phyloP scores from a whole-genome alignment of 768 basidiomycete genomes.

The Naematelia aurantialba region DNA sequence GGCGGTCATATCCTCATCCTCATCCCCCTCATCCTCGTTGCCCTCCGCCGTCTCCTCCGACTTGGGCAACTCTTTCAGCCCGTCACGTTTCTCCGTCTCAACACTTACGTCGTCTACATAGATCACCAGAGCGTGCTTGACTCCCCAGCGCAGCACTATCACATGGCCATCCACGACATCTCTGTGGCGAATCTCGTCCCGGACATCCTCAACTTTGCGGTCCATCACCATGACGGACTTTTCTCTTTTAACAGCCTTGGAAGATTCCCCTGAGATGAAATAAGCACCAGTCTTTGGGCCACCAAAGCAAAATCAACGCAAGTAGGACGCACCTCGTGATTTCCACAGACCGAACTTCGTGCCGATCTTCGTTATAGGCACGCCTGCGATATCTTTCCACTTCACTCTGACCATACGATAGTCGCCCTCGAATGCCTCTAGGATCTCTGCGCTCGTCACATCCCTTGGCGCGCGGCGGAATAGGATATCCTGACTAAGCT shows the following conservation, averaged over 20 bases:
- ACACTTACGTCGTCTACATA: constrained; percentile 39
- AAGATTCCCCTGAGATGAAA: constrained; percentile 59
- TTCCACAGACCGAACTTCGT: constrained; percentile 59
- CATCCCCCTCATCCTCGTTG: too few species aligned
- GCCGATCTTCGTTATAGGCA: constrained; percentile 62
- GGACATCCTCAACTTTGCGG: constrained; percentile 55
- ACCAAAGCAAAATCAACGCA: constrained; percentile 10
- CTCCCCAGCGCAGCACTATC: constrained; percentile 68
- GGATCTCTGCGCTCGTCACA: constrained; percentile 59
- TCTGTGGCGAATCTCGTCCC: constrained; percentile 52
- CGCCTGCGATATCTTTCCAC: constrained; percentile 57
- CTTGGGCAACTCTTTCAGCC: not conserved
- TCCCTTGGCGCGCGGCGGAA: constrained; percentile 53
- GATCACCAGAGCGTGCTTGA: constrained; percentile 65
- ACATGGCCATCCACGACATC: constrained; percentile 64
- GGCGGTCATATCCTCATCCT: too few species aligned
- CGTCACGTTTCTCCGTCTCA: not conserved
- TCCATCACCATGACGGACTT: constrained; percentile 71
- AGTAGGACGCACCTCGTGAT: constrained; percentile 61
- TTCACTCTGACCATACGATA: constrained; percentile 60
- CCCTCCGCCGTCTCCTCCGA: too few species aligned
- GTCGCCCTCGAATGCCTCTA: constrained; percentile 63
- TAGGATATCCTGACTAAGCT: constrained; percentile 55
- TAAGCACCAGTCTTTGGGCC: not conserved
- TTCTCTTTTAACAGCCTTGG: constrained; percentile 61